Conservation (phyloP, 805 yeast genomes). For the Yarrowia sp. region DNA sequence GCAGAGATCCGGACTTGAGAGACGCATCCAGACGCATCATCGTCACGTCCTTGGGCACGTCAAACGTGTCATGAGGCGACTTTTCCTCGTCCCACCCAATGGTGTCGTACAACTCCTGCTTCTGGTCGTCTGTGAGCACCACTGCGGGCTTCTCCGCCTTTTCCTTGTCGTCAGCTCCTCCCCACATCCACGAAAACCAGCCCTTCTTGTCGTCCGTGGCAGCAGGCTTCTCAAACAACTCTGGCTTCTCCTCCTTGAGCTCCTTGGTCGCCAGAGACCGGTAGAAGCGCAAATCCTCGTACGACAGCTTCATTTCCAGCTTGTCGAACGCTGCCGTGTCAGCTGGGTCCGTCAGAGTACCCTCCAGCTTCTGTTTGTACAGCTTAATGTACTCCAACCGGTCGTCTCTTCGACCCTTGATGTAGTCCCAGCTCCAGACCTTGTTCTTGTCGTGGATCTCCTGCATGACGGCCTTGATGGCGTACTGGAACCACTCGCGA, state of each 20-base stretch:
- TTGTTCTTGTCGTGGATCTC: slow-evolving; percentile 80
- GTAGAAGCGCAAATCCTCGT: slow-evolving; percentile 81
- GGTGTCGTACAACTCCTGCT: slow-evolving; percentile 85
- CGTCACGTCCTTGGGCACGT: slow-evolving; percentile 70
- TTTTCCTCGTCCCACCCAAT: slow-evolving; percentile 82
- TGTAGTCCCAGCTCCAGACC: slow-evolving; percentile 85
- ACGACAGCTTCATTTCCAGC: slow-evolving; percentile 59
- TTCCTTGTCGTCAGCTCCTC: slow-evolving; percentile 26
- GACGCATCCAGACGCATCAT: slow-evolving; percentile 64
- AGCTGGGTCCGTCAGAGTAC: slow-evolving; percentile 31
- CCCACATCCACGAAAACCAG: slow-evolving; percentile 38
- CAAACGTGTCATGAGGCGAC: slow-evolving; percentile 40
- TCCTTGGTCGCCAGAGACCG: slow-evolving; percentile 73
- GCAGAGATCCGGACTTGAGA: slow-evolving; percentile 72
- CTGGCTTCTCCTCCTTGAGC: slow-evolving; percentile 49
- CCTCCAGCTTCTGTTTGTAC: slow-evolving; percentile 61
- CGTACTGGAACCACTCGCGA: slow-evolving; percentile 74
- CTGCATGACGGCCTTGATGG: slow-evolving; percentile 67
- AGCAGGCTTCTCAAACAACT: slow-evolving; percentile 28
- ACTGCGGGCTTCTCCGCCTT: slow-evolving; percentile 40
- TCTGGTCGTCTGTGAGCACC: slow-evolving; percentile 76
- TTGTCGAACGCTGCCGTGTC: slow-evolving; percentile 47
- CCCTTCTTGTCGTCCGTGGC: slow-evolving; percentile 18
- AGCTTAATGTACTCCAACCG: slow-evolving; percentile 61
- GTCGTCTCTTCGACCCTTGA: slow-evolving; percentile 67